Evolutionary conservation across 495 filamentous ascomycete species (phyloP).

Genomic region (Lophiostoma macrostomum): DNA sequence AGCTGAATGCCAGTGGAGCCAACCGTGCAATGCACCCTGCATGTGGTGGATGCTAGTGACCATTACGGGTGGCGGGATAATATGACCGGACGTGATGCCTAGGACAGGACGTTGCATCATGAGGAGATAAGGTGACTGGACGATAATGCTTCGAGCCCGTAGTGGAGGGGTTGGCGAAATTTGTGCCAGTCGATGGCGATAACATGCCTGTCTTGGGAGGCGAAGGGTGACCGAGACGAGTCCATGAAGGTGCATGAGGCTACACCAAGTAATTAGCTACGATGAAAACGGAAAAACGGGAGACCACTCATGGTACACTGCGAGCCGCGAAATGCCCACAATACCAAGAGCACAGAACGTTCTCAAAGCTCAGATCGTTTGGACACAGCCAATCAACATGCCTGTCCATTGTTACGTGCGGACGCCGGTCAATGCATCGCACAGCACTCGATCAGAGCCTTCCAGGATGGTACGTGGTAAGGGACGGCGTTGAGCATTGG

Average conservation of each 20-base stretch:
- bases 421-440: conserved; percentile 23
- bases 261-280: conserved; percentile 34
- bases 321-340: conserved; percentile 22
- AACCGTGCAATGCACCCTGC: conserved; percentile 28
- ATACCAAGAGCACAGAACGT: conserved; percentile 19
- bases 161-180: conserved; percentile 19
- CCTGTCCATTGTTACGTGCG: conserved; percentile 12
- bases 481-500: conserved; percentile 13
- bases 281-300: conserved; percentile 16
- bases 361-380: conserved; percentile 9
- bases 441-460: conserved; percentile 14
- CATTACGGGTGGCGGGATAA: conserved; percentile 25
- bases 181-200: conserved; percentile 28
- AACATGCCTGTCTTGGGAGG: conserved; percentile 17
- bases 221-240: conserved; percentile 22
- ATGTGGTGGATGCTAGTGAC: conserved; percentile 25
- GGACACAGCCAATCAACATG: conserved; percentile 20
- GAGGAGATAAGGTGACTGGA: conserved; percentile 39
- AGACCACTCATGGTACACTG: conserved; percentile 24
- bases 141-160: conserved; percentile 29
- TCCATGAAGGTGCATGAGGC: conserved; percentile 14
- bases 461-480: conserved; percentile 20
- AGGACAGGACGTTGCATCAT: conserved; percentile 31
- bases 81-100: conserved; percentile 30
- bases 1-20: conserved; percentile 30